Evolutionary conservation across 176 grass and related monocot species (phyloP).

Genomic region (Saccharum officinarum): DNA sequence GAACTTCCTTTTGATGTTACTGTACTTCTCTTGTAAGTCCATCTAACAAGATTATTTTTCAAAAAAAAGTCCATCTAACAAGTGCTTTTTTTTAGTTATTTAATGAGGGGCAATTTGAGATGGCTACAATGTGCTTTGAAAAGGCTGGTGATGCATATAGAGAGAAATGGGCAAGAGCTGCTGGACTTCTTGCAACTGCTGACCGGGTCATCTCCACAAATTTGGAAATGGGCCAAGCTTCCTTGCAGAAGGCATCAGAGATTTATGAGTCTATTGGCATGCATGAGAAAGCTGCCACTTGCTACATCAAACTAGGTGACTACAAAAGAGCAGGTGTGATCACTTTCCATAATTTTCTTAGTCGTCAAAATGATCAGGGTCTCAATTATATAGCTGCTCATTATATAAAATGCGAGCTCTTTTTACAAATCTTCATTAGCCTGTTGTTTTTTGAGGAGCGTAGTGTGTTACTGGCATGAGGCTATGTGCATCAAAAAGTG

Average conservation of each 20-base stretch:
- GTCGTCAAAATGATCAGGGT: background rate
- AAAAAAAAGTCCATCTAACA: too few relatives aligned
- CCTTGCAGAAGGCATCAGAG: slow-evolving; percentile 66
- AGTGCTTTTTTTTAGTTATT: slow-evolving; percentile 56
- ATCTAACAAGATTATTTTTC: background rate
- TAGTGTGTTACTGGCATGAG: background rate
- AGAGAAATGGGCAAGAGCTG: slow-evolving; percentile 79
- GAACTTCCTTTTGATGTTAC: background rate
- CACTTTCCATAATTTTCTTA: background rate
- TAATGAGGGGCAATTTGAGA: slow-evolving; percentile 79
- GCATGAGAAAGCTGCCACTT: slow-evolving; percentile 69
- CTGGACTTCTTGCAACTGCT: slow-evolving; percentile 65
- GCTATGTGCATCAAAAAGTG: background rate
- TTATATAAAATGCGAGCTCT: background rate
- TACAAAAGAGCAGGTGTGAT: slow-evolving; percentile 68
- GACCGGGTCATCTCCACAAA: slow-evolving; percentile 57
- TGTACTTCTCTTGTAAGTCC: background rate
- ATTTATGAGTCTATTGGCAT: slow-evolving; percentile 74
- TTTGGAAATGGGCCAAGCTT: slow-evolving; percentile 43
- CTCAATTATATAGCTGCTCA: too few relatives aligned
- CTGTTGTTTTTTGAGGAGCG: background rate
- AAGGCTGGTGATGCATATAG: slow-evolving; percentile 70
- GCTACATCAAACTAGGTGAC: slow-evolving; percentile 74
- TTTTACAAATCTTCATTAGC: too few relatives aligned
- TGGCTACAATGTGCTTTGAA: slow-evolving; percentile 87